These are phyloP conservation scores for Oryza longistaminata DNA, from an alignment of 176 grass and related monocot genomes.

Conservation along the genomic window DNA sequence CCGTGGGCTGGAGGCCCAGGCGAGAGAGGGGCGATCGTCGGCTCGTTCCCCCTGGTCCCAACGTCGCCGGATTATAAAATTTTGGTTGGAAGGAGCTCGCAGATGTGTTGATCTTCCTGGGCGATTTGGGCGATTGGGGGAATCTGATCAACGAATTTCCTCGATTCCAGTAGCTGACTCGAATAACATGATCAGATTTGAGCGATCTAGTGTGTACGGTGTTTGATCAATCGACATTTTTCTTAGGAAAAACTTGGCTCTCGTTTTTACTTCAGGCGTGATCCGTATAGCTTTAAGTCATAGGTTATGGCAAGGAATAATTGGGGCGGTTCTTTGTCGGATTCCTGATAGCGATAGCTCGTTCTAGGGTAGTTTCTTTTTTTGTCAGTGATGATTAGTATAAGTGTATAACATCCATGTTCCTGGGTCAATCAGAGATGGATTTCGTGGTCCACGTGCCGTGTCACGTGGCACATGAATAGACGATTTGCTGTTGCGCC, in stretches of 20 bases:
- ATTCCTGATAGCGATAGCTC: background rate
- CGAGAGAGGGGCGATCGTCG: background rate
- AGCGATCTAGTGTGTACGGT: background rate
- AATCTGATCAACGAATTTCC: background rate
- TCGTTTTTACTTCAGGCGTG: background rate
- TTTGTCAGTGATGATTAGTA: background rate
- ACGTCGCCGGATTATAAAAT: conserved; percentile 5
- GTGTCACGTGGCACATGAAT: background rate
- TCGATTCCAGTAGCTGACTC: background rate
- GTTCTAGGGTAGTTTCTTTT: background rate
- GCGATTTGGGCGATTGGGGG: background rate
- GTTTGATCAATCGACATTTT: background rate
- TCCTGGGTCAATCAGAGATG: background rate
- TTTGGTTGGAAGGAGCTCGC: background rate
- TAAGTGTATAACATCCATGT: background rate
- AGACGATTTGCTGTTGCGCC: background rate
- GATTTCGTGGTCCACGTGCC: background rate
- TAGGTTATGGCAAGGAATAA: background rate
- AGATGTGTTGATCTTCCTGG: background rate
- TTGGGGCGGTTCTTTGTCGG: background rate
- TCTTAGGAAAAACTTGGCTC: too few relatives aligned
- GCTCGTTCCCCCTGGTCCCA: background rate
- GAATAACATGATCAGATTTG: conserved; percentile 2
- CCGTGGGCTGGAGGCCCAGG: conserved; percentile 61
- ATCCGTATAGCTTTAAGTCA: background rate